Conservation (phyloP, 2,329 filamentous ascomycete genomes). For the Uncinocarpus reesii region DNA sequence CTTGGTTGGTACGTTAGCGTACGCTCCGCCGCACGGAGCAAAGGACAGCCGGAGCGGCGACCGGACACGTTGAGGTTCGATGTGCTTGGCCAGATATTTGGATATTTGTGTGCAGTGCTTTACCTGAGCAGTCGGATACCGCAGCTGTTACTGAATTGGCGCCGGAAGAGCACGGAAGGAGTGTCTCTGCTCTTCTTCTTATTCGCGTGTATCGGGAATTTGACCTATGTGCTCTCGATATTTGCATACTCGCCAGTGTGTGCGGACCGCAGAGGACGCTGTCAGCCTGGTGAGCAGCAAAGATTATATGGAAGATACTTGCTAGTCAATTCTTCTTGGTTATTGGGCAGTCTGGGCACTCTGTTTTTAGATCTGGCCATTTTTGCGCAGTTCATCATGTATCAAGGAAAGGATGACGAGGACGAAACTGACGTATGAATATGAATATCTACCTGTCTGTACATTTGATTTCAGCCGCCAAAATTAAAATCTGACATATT, state of each 20-base stretch:
- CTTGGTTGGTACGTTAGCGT: constrained; percentile 73
- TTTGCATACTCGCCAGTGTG: constrained; percentile 78
- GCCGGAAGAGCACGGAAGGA: constrained; percentile 84
- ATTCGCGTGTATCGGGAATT: constrained; percentile 89
- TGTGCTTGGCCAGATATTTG: constrained; percentile 75
- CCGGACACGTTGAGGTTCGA: constrained; percentile 53
- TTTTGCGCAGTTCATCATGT: constrained; percentile 86
- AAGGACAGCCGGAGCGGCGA: constrained; percentile 28
- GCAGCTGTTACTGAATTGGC: constrained; percentile 83
- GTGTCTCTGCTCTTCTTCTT: constrained; percentile 92
- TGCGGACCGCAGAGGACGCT: constrained; percentile 34
- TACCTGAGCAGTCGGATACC: constrained; percentile 86
- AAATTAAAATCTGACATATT: no score
- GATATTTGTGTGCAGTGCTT: constrained; percentile 78
- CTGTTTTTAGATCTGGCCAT: constrained; percentile 74
- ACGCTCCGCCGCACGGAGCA: constrained; percentile 30
- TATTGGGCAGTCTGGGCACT: constrained; percentile 80
- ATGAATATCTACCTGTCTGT: neutral
- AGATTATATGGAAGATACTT: constrained; percentile 70
- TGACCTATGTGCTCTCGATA: constrained; percentile 87
- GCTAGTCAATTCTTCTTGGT: constrained; percentile 80
- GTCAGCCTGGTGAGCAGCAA: constrained; percentile 54
- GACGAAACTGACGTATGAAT: neutral
- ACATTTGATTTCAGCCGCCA: no score
- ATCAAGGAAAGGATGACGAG: constrained; percentile 39